Evolutionary conservation across 768 basidiomycete species (phyloP).

Genomic region (Pulveroboletus frians): DNA sequence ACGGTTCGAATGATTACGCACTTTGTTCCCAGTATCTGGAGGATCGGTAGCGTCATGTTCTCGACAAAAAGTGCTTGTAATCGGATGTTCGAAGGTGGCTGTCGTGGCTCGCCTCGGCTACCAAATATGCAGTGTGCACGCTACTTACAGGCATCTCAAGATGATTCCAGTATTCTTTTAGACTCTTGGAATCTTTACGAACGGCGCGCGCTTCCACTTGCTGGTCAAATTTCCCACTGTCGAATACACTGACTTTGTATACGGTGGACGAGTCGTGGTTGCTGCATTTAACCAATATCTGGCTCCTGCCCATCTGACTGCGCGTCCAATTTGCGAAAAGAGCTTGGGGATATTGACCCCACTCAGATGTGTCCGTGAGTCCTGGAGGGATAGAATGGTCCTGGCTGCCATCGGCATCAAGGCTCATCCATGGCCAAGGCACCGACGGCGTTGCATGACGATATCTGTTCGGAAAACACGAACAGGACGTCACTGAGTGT

Average conservation of each 20-base stretch:
- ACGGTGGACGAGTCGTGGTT: conserved; percentile 12
- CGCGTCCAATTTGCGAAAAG: conserved; percentile 33
- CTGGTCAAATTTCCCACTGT: conserved; percentile 15
- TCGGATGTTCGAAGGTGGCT: conserved; percentile 35
- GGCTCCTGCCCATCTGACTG: conserved; percentile 28
- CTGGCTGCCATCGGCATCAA: conserved; percentile 25
- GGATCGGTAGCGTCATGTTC: conserved; percentile 43
- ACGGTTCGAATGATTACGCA: conserved; percentile 20
- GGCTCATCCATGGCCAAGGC: conserved; percentile 41
- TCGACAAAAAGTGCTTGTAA: conserved; percentile 51
- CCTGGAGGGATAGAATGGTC: conserved; percentile 14
- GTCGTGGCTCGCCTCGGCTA: background rate
- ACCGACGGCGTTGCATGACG: conserved; percentile 38
- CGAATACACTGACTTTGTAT: conserved; percentile 21
- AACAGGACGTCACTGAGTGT: too few relatives aligned
- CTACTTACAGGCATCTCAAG: conserved; percentile 32
- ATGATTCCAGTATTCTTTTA: conserved; percentile 30
- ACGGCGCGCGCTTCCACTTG: background rate
- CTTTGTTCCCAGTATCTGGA: conserved; percentile 56
- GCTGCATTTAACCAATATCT: conserved; percentile 16
- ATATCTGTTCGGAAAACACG: conserved; percentile 18
- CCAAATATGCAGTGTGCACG: background rate
- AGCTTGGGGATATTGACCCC: conserved; percentile 29
- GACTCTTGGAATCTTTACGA: conserved; percentile 3
- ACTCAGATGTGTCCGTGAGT: conserved; percentile 10